Evolutionary conservation across 2,329 filamentous ascomycete genomes (phyloP), one percentile per base, ranked within the genome.

Genomic region (Cadophora malorum): DNA sequence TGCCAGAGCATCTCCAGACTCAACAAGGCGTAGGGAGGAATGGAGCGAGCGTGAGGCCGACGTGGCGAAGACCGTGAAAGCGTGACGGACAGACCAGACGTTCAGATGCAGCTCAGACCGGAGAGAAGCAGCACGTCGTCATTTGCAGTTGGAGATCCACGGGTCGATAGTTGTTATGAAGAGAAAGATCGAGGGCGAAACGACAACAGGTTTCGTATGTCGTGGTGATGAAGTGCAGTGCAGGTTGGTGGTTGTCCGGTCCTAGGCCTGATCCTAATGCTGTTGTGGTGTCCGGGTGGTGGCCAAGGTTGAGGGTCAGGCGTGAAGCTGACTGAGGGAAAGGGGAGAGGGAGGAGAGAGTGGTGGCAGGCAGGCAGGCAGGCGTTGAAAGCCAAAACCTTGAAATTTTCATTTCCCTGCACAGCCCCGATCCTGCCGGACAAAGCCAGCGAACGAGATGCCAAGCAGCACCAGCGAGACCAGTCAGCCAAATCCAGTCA

Each of bases 31-130:
- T 53, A 25, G 4, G 55, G 35, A 23, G 21, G 55, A 35, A 16
- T 23, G n/a, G 33, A 59, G 33, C 55, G 55, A 59, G 55, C 33
- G 55, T 59, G 55, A 59, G 55, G 55, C 35, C 55, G 55, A 59
- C 55, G 55, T 59, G 55, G 55, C 53, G 53, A 14, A 41, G 31
- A 31, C 19, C 5, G 53, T 56, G 19, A 31, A 25, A 45, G 41
- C 4, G n/a, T 12, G 33, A 25, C n/a, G n/a, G 45, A 21, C 19
- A 49, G 12, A 21, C 45, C 45, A 21, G 45, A 49, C 5, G 45
- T 21, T 59, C 33, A 16, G 10, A n/a, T 31, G 31, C 50, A 59
- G 55, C n/a, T 25, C 55, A 59, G 55, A 41, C 31, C 8, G 33
- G 19, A 35, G 53, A 35, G 21, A 23, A 59, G 55, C 55, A 59